Base-by-base conservation (phyloP, 208 protist species). In the Acanthamoeba sp. region DNA sequence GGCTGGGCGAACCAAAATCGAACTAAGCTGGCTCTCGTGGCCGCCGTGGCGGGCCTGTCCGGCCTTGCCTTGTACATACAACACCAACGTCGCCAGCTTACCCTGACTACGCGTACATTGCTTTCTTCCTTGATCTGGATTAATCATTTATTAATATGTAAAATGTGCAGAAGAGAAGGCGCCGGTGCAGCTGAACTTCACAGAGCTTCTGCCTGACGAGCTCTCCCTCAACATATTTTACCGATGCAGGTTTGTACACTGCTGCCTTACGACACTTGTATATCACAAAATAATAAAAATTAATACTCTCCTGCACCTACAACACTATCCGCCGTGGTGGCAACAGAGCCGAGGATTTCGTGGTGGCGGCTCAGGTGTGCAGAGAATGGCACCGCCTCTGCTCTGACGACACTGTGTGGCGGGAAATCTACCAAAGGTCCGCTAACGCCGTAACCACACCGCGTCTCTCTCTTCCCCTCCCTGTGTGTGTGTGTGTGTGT, bases 141-240 rank as follows among this genome's bases (percentile, higher is more conserved):
- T 48, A 48, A 48, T 69, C 18, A 42, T 76, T 36, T 76, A 5
- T 38, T 12, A 76, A 38, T 36, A 42, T 38, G 5, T 5, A 27
- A 76, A 76, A 32, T 2, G 9, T 12, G 66, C 7, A 18, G 66
- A 38, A 7, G n/a, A 76, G 66, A 27, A 76, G 34, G 66, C 27
- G 32, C 3, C 59, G 7, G 27, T 32, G 59, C 59, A n/a, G 34
- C 18, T 76, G 29, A n/a, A 76, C 66, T 76, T 76, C 38, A 76
- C 66, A 2, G n/a, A 32, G 9, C 12, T 76, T 12, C 66, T 76
- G 66, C 66, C 66, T n/a, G 66, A 76, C 10, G 66, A 76, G 66
- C n/a, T 76, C 2, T 76, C 66, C 12, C 66, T 76, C 66, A 76
- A 76, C 66, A 76, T 76, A n/a, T 76, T 76, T n/a, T 76, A 76